These are phyloP conservation scores for Mucor indicus DNA, from an alignment of 371 early-diverging fungal genomes.

Conservation along the genomic window DNA sequence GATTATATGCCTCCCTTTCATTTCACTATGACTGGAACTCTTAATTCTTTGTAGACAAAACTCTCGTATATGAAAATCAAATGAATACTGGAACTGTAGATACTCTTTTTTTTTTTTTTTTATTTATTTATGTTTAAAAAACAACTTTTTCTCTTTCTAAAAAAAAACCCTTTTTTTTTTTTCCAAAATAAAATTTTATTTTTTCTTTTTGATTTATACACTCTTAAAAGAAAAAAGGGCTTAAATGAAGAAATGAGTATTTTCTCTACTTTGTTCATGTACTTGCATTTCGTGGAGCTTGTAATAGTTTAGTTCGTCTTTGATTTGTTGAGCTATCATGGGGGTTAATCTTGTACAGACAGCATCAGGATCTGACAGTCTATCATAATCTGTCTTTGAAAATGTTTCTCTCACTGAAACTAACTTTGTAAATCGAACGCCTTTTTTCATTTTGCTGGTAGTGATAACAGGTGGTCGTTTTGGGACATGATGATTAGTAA, in stretches of 20 bases:
- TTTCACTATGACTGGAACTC: conserved; percentile 7
- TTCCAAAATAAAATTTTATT: neutral
- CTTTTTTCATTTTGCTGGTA: neutral
- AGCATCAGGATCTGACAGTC: conserved; percentile 59
- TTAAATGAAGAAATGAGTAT: conserved; percentile 66
- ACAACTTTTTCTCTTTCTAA: neutral
- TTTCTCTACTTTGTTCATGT: conserved; percentile 63
- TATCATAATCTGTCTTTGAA: conserved; percentile 66
- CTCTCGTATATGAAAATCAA: conserved; percentile 1
- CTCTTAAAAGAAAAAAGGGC: neutral
- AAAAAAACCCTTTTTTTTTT: neutral
- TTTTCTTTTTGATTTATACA: conserved; percentile 1
- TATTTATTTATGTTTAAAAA: neutral
- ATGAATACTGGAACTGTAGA: conserved; percentile 22
- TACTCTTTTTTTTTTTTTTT: neutral
- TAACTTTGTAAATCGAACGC: conserved; percentile 24
- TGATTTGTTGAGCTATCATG: conserved; percentile 62
- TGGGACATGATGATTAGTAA: no score
- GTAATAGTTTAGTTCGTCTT: conserved; percentile 69
- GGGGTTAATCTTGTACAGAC: conserved; percentile 58
- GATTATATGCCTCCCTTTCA: conserved; percentile 1
- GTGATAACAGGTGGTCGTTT: no score
- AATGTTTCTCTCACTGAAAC: conserved; percentile 56
- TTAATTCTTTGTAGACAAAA: conserved; percentile 14
- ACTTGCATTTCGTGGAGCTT: conserved; percentile 74